Evolutionary conservation across 2,329 filamentous ascomycete genomes (phyloP).

Genomic region (Dactylellina sp.): DNA sequence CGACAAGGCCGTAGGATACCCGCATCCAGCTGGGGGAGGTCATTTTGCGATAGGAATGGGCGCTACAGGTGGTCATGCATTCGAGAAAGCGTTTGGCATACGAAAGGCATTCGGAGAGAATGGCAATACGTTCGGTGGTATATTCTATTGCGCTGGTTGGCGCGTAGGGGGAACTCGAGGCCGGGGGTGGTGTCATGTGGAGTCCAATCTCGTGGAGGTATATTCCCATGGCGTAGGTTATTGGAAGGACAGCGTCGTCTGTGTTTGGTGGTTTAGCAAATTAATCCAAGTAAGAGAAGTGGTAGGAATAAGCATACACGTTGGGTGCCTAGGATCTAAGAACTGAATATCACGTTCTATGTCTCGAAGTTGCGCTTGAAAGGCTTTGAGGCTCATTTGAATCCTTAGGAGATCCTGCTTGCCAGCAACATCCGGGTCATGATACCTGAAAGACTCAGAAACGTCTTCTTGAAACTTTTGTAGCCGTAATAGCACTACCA

Average conservation of each 20-base stretch:
- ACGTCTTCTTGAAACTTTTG: constrained; percentile 60
- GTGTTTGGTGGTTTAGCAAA: constrained; percentile 45
- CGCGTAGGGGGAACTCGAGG: constrained; percentile 31
- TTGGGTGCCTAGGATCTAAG: constrained; percentile 55
- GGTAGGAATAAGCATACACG: constrained; percentile 13
- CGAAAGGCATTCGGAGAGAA: constrained; percentile 44
- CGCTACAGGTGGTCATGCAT: constrained; percentile 33
- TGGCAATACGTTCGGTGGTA: constrained; percentile 50
- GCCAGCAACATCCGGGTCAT: constrained; percentile 45
- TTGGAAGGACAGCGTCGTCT: constrained; percentile 39
- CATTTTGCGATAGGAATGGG: constrained; percentile 22
- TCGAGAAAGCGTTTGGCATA: constrained; percentile 45
- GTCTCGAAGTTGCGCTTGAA: constrained; percentile 59
- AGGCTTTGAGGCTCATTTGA: constrained; percentile 59
- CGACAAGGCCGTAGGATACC: constrained; percentile 43
- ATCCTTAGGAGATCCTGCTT: constrained; percentile 59
- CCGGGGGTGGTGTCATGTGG: constrained; percentile 45
- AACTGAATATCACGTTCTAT: constrained; percentile 58
- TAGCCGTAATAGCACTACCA: constrained; percentile 59
- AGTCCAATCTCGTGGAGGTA: constrained; percentile 57
- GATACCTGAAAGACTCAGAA: constrained; percentile 60
- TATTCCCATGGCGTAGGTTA: constrained; percentile 59
- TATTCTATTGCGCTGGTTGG: constrained; percentile 36
- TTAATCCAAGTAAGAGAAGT: constrained; percentile 53
- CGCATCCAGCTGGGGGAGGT: constrained; percentile 42